Percentiles rank a stretch among this genome's conserved stretches.
phyloP scores from a whole-genome alignment of 1,284 basidiomycete species.

The Laetiporus sulphureus region DNA sequence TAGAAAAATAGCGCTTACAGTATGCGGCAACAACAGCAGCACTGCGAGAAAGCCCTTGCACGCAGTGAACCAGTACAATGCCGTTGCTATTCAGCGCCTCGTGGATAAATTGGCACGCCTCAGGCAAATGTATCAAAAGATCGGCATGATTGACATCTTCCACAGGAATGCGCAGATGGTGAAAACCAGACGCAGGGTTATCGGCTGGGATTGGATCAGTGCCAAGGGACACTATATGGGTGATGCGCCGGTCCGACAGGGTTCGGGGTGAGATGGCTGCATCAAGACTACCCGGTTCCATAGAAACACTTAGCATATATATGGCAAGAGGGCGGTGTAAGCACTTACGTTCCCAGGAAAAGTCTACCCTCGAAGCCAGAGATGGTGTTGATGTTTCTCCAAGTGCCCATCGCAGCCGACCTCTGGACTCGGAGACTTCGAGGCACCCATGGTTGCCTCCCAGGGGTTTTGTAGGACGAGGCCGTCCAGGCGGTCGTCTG shows the following conservation, averaged over 20 bases:
- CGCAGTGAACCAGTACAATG: constrained; percentile 78
- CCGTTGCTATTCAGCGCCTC: constrained; percentile 58
- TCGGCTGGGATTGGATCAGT: constrained; percentile 69
- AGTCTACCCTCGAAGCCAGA: constrained; percentile 61
- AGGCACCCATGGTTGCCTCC: constrained; percentile 10
- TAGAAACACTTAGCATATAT: constrained; percentile 13
- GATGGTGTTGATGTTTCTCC: constrained; percentile 73
- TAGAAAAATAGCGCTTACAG: constrained; percentile 36
- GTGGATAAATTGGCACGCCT: constrained; percentile 76
- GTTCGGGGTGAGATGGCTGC: constrained; percentile 70
- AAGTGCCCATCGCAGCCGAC: constrained; percentile 31
- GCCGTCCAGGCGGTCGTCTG: constrained; percentile 14
- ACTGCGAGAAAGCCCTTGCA: constrained; percentile 76
- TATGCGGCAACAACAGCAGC: constrained; percentile 82
- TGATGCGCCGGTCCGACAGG: constrained; percentile 66
- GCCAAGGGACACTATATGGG: constrained; percentile 73
- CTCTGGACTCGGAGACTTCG: constrained; percentile 10
- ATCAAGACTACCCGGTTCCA: constrained; percentile 42
- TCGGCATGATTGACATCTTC: constrained; percentile 83
- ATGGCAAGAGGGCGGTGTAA: constrained; percentile 18
- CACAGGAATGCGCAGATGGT: constrained; percentile 64
- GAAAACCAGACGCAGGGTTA: constrained; percentile 62
- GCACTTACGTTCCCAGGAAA: constrained; percentile 69
- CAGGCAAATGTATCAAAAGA: constrained; percentile 72
- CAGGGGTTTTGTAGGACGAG: constrained; percentile 24